Evolutionary conservation across 345 rosid species (phyloP).

Genomic region (Conringia planisiliqua): DNA sequence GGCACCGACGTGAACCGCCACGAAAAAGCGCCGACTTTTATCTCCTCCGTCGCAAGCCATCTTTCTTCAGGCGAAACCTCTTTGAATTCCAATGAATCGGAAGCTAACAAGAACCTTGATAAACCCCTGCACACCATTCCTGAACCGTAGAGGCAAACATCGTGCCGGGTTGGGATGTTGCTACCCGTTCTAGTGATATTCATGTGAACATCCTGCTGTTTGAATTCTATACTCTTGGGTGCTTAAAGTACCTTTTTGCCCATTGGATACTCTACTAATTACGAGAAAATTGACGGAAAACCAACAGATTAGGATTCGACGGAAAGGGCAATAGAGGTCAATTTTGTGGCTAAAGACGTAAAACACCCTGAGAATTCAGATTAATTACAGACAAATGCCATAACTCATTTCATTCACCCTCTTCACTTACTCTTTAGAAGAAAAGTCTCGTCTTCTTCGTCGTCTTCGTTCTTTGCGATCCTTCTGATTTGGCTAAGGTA

Average conservation of each 20-base stretch:
- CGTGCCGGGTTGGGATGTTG: background rate
- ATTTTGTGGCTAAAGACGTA: background rate
- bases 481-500: conserved; percentile 23
- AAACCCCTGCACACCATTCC: background rate
- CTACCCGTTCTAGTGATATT: background rate
- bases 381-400: conserved; percentile 13
- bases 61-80: background rate
- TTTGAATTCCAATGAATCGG: background rate
- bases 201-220: conserved; percentile 6
- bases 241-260: background rate
- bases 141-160: background rate
- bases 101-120: background rate
- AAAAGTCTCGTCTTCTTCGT: conserved; percentile 19
- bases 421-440: background rate
- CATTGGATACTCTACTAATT: background rate
- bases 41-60: conserved; percentile 36
- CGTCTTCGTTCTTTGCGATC: conserved; percentile 10
- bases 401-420: conserved; percentile 11
- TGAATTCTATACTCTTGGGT: background rate
- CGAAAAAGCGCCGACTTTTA: conserved; percentile 65
- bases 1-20: conserved; percentile 95
- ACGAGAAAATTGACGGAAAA: background rate
- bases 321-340: background rate
- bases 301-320: background rate
- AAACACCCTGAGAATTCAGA: conserved; percentile 2